phyloP scores from a whole-genome alignment of 2,329 filamentous ascomycete genomes.

The Pseudopyrenochaeta lycopersici region DNA sequence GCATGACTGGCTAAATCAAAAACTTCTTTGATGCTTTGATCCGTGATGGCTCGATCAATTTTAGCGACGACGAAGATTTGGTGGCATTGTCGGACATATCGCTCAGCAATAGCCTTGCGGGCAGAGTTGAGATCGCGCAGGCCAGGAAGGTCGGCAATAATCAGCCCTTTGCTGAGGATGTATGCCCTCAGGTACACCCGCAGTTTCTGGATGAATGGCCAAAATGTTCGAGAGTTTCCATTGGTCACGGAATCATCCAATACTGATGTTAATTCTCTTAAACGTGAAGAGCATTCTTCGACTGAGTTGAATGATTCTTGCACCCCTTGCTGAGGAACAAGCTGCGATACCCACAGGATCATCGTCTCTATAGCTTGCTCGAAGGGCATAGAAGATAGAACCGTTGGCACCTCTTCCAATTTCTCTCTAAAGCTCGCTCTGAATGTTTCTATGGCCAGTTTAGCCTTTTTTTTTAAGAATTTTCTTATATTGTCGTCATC shows the following conservation, averaged over 20 bases:
- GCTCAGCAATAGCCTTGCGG: constrained; percentile 55
- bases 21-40: constrained; percentile 53
- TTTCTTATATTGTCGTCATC: constrained; percentile 3
- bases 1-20: constrained; percentile 54
- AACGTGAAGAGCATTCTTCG: constrained; percentile 45
- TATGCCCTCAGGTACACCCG: constrained; percentile 57
- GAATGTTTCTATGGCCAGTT: constrained; percentile 39
- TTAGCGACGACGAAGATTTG: constrained; percentile 58
- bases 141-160: constrained; percentile 61
- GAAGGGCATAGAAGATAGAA: constrained; percentile 21
- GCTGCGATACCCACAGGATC: constrained; percentile 20
- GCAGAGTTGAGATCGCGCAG: constrained; percentile 60
- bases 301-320: constrained; percentile 47
- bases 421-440: constrained; percentile 19
- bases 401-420: constrained; percentile 8
- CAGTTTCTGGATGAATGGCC: constrained; percentile 59
- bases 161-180: constrained; percentile 59
- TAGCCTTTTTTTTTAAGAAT: constrained; percentile 38
- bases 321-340: constrained; percentile 6
- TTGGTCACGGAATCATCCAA: not conserved
- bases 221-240: constrained; percentile 33
- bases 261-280: constrained; percentile 54
- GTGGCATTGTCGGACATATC: constrained; percentile 56
- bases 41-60: constrained; percentile 54
- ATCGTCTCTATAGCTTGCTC: constrained; percentile 18